These are phyloP conservation scores for Monilinia laxa DNA, from an alignment of 2,329 filamentous ascomycete species.

Conservation along the genomic window DNA sequence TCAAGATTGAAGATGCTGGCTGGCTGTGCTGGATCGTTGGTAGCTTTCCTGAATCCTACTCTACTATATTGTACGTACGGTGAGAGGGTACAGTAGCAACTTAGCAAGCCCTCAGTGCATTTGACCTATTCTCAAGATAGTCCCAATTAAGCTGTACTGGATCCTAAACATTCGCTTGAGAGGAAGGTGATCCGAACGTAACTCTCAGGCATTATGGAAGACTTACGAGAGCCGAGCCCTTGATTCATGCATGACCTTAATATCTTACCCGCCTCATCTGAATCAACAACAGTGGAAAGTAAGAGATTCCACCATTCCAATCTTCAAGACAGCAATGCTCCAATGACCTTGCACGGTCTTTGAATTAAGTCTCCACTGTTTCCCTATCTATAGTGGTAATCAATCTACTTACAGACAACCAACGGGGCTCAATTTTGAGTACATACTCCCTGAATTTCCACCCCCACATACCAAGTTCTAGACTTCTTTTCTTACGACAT, in stretches of 20 bases:
- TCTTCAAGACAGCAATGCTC: not conserved
- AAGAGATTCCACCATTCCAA: no score
- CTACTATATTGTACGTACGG: not conserved
- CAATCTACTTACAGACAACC: constrained; percentile 4
- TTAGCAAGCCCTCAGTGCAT: not conserved
- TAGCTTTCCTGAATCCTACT: constrained; percentile 13
- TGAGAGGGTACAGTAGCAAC: no score
- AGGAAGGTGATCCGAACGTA: constrained; percentile 21
- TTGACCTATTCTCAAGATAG: not conserved
- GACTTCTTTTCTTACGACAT: constrained; percentile 20
- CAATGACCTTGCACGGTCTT: constrained; percentile 9
- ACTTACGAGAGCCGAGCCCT: constrained; percentile 18
- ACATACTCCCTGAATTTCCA: constrained; percentile 13
- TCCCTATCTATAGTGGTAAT: constrained; percentile 15
- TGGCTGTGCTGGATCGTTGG: not conserved
- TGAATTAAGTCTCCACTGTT: not conserved
- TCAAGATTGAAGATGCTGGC: no score
- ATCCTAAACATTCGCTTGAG: constrained; percentile 13
- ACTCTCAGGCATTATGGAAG: constrained; percentile 8
- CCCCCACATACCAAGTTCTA: constrained; percentile 22
- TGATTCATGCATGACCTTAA: not conserved
- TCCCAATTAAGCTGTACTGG: not conserved
- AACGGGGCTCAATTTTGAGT: constrained; percentile 14
- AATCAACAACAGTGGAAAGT: no score
- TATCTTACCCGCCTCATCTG: constrained; percentile 1